These are phyloP conservation scores for Starmerella asiatica DNA, from an alignment of 805 yeast genomes.

Conservation along the genomic window DNA sequence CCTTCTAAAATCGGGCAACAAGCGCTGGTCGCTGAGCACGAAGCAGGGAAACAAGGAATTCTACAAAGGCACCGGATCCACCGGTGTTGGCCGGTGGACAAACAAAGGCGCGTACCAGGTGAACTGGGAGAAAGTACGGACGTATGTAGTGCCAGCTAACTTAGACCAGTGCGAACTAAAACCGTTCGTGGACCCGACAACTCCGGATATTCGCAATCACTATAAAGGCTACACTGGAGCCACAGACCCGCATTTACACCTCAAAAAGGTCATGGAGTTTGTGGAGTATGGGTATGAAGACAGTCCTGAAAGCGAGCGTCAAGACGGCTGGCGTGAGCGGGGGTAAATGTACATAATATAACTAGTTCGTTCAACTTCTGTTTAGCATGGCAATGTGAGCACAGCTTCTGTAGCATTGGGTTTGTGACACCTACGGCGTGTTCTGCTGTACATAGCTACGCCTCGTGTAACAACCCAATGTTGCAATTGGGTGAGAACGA, in stretches of 20 bases:
- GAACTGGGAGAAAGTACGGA: constrained; percentile 75
- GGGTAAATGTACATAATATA: constrained; percentile 17
- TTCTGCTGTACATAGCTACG: no score
- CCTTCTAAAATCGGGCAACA: constrained; percentile 59
- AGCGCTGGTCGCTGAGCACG: constrained; percentile 66
- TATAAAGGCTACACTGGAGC: constrained; percentile 61
- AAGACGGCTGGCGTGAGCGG: constrained; percentile 21
- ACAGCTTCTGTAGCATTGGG: no score
- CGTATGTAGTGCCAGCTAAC: constrained; percentile 67
- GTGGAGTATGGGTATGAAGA: constrained; percentile 48
- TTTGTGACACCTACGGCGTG: no score
- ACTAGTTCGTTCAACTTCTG: no score
- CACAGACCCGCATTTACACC: constrained; percentile 57
- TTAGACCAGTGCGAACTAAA: constrained; percentile 33
- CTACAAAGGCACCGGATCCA: constrained; percentile 93
- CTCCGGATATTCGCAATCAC: constrained; percentile 55
- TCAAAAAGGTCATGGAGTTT: constrained; percentile 60
- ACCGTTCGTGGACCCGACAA: constrained; percentile 65
- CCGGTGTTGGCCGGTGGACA: constrained; percentile 79
- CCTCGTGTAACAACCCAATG: no score
- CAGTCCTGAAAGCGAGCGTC: constrained; percentile 21
- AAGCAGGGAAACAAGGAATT: constrained; percentile 88
- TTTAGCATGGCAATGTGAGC: no score
- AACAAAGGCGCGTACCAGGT: constrained; percentile 60
- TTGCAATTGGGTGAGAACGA: no score